These are phyloP conservation scores for Artomyces pyxidatus DNA, from an alignment of 768 basidiomycete genomes.

Conservation along the genomic window DNA sequence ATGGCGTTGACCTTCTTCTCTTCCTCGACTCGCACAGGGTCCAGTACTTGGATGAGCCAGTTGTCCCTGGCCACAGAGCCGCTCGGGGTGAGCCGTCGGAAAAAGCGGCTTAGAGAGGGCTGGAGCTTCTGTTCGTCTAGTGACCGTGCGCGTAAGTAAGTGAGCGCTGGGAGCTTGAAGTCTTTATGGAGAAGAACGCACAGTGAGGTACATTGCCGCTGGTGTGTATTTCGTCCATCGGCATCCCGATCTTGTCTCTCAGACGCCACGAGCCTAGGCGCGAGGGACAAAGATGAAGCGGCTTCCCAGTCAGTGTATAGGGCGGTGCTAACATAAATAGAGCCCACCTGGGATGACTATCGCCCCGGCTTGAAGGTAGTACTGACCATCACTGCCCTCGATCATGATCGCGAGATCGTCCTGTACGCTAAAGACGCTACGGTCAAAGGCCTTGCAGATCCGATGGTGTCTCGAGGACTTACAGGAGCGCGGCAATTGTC, in stretches of 20 bases:
- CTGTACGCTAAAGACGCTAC: conserved; percentile 8
- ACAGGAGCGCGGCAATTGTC: conserved; percentile 56
- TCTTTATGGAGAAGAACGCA: conserved; percentile 34
- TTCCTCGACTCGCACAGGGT: conserved; percentile 16
- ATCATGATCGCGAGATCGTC: conserved; percentile 20
- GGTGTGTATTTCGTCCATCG: conserved; percentile 64
- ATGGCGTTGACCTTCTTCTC: too few relatives aligned
- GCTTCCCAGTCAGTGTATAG: too few relatives aligned
- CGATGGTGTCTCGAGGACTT: too few relatives aligned
- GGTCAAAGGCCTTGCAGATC: too few relatives aligned
- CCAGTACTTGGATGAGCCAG: conserved; percentile 41
- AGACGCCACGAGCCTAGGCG: conserved; percentile 80
- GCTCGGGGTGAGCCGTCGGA: conserved; percentile 55
- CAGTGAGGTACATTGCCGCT: conserved; percentile 71
- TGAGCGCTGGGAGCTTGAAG: too few relatives aligned
- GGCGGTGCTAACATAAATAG: too few relatives aligned
- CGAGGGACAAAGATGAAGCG: too few relatives aligned
- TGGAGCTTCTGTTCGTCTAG: conserved; percentile 56
- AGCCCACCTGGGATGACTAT: conserved; percentile 53
- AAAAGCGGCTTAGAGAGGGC: conserved; percentile 59
- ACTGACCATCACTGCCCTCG: conserved; percentile 55
- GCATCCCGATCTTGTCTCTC: conserved; percentile 65
- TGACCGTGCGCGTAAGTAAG: too few relatives aligned
- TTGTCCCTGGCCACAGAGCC: conserved; percentile 70
- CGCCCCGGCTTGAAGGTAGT: conserved; percentile 70